Conservation (phyloP, 2,329 filamentous ascomycete genomes). For the Aspergillus amoenus region DNA sequence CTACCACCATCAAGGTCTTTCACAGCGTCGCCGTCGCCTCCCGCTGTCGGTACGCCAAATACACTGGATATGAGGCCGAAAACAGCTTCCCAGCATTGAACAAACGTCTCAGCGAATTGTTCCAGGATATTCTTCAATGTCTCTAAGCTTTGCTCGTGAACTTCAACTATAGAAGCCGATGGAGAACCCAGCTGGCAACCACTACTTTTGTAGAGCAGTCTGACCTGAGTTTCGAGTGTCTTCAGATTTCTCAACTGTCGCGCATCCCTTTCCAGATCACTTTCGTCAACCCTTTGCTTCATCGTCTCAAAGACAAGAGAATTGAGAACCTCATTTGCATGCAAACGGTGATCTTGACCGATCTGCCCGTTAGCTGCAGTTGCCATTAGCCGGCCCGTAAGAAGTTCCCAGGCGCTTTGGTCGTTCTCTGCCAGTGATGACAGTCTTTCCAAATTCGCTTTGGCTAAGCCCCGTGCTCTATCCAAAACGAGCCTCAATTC, state of each 20-base stretch:
- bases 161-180: slow-evolving; percentile 69
- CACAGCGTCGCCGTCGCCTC: slow-evolving; percentile 27
- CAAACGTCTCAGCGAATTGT: slow-evolving; percentile 79
- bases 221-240: slow-evolving; percentile 63
- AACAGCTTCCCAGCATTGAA: slow-evolving; percentile 79
- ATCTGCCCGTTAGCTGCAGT: slow-evolving; percentile 43
- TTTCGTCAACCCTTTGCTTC: slow-evolving; percentile 36
- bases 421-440: slow-evolving; percentile 61
- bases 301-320: slow-evolving; percentile 44
- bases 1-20: not conserved
- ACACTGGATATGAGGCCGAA: slow-evolving; percentile 84
- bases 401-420: slow-evolving; percentile 71
- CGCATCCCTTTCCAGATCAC: slow-evolving; percentile 52
- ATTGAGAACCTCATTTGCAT: slow-evolving; percentile 64
- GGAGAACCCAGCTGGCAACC: slow-evolving; percentile 57
- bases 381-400: slow-evolving; percentile 57
- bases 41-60: slow-evolving; percentile 55
- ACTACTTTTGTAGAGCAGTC: slow-evolving; percentile 56
- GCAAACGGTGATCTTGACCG: slow-evolving; percentile 40
- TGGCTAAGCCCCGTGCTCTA: slow-evolving; percentile 71
- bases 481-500: slow-evolving; percentile 60
- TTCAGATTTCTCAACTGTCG: slow-evolving; percentile 73
- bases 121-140: slow-evolving; percentile 80
- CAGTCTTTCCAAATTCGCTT: slow-evolving; percentile 73
- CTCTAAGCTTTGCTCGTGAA: slow-evolving; percentile 77